Base-by-base conservation (phyloP, 352 stramenopile species). In the Lagenidium giganteum region DNA sequence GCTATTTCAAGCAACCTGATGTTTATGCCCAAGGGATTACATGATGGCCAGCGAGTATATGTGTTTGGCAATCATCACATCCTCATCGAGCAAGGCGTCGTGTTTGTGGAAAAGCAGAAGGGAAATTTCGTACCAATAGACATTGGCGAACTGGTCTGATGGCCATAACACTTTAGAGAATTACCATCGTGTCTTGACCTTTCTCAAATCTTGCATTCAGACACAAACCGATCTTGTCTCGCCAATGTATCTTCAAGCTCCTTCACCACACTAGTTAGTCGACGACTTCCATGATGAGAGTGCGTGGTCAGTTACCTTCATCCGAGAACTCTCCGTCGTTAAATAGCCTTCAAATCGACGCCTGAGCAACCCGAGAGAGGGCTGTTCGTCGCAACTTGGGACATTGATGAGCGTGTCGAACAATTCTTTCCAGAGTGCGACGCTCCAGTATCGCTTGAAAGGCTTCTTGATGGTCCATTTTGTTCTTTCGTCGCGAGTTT, bases 381-480 rank as follows among this genome's bases (percentile, higher is more conserved):
- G 83, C 38, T 93, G 83, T 4, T 83, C 43, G 5, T 40, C 47
- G 52, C 83, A 94, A 32, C 62, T 83, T 16, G 47, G 54, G 12
- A 91, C 63, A 42, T 94, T 94, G 38, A 94, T 41, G 25, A 94
- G 57, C 12, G 54, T 46, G 23, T 84, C 56, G 40, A 94, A 94
- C 20, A 93, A 44, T 11, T 64, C 28, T 42, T 63, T 67, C 83
- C 83, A 94, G 61, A 94, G 73, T 13, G 62, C 43, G 12, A 78
- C 50, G 24, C 85, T 62, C 83, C 83, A 94, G 47, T 94, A 94
- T 12, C 83, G 61, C 60, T 90, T 91, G 49, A 89, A 85, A 26
- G 55, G 42, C 26, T 61, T 71, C 17, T 61, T 60, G 37, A 81
- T 74, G 6, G 33, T 48, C 75, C 75, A 94, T 14, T 45, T 38